phyloP scores from a whole-genome alignment of 768 basidiomycete genomes.

The Infundibulicybe gibba region DNA sequence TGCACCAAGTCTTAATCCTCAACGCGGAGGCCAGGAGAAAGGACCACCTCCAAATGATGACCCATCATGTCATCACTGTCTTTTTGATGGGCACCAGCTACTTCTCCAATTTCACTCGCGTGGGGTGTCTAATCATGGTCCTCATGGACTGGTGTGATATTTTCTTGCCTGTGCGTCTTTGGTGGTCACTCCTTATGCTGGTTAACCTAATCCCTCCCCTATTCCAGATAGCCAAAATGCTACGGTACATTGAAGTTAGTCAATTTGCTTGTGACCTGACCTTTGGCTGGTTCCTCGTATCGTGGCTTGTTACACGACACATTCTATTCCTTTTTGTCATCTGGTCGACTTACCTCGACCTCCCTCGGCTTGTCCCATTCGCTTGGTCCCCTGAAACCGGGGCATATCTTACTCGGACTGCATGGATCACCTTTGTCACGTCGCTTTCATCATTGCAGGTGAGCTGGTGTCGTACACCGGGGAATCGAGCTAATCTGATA shows the following conservation, averaged over 20 bases:
- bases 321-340: constrained; percentile 75
- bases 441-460: constrained; percentile 67
- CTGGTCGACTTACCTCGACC: constrained; percentile 51
- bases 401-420: constrained; percentile 45
- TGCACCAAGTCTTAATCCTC: constrained; percentile 88
- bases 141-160: constrained; percentile 96
- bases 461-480: constrained; percentile 8
- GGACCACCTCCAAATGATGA: constrained; percentile 95
- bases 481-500: constrained; percentile 3
- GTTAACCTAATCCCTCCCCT: constrained; percentile 8
- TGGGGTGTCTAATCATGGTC: constrained; percentile 87
- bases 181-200: background rate
- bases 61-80: constrained; percentile 91
- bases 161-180: constrained; percentile 72
- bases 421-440: constrained; percentile 44
- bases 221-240: constrained; percentile 87
- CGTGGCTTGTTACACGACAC: constrained; percentile 91
- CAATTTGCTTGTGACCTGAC: constrained; percentile 64
- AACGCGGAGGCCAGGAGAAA: constrained; percentile 90
- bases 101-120: constrained; percentile 77
- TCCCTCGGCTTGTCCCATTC: constrained; percentile 43
- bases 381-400: constrained; percentile 59
- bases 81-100: constrained; percentile 77
- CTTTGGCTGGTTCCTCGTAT: constrained; percentile 81
- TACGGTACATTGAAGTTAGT: constrained; percentile 72